Evolutionary conservation across 306 rosid species (phyloP), one percentile per base, ranked within the genome.

Genomic region (Macrotyloma uniflorum): DNA sequence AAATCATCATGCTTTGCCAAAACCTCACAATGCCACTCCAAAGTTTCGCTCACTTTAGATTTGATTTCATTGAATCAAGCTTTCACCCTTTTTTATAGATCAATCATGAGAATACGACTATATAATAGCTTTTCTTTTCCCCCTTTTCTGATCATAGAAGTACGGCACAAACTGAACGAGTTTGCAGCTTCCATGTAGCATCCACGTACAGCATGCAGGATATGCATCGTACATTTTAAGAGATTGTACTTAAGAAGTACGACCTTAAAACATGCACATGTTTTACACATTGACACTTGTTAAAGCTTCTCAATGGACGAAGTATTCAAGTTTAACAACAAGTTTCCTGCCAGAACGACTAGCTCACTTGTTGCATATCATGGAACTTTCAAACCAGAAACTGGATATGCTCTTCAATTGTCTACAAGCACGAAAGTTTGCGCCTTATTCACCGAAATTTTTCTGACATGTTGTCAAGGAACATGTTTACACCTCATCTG

Each of bases 1-100:
- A 13, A 24, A 68, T 67, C 36, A 68, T 47, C 10, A n/a, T 70
- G 28, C 45, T 50, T 70, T 70, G 45, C 26, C 59, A 24, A 67
- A 24, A 42, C 13, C 36, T 1, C 70, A 66, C 15, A 23, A 8
- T 45, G 8, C 35, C 40, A 14, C 70, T 64, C 49, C 5, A 64
- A 33, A 32, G 43, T 18, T 35, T 15, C 19, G 24, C 36, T 67
- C 72, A 43, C 55, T 0, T 23, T 13, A 22, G 28, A 67, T 45
- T 38, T 40, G 33, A 38, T 16, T 68, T n/a, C 40, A 16, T 45
- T 42, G 58, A 24, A 15, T 23, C 73, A 42, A 23, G 20, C 57
- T 45, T 43, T 16, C 11, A 46, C 22, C 28, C 45, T 26, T 43
- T 58, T 47, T 47, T 9, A 69, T 16, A 16, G 28, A 47, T 5